These are phyloP conservation scores for Taphrina sp. DNA, from an alignment of 1,139 yeast species.

Conservation along the genomic window DNA sequence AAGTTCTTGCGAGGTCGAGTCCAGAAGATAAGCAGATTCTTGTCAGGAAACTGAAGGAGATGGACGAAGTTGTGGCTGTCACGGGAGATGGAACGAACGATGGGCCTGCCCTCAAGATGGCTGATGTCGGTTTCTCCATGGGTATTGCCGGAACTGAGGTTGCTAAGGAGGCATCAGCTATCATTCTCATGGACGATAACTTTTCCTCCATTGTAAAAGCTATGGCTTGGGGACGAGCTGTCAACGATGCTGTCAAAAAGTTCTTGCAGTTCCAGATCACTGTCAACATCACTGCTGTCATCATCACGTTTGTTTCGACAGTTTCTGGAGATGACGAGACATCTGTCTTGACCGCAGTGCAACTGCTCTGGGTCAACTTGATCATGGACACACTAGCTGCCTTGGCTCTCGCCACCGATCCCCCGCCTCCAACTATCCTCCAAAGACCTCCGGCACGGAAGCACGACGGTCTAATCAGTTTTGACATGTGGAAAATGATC, in stretches of 20 bases:
- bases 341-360: constrained; percentile 94
- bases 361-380: constrained; percentile 92
- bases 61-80: constrained; percentile 94
- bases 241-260: constrained; percentile 87
- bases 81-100: constrained; percentile 98
- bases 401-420: constrained; percentile 94
- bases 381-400: constrained; percentile 99
- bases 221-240: constrained; percentile 99
- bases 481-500: constrained; percentile 98
- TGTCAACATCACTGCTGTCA: constrained; percentile 92
- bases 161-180: constrained; percentile 93
- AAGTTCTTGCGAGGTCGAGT: constrained; percentile 87
- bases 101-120: constrained; percentile 89
- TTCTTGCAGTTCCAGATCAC: constrained; percentile 91
- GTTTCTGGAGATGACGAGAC: constrained; percentile 74
- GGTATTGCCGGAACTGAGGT: constrained; percentile 93
- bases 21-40: constrained; percentile 91
- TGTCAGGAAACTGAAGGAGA: constrained; percentile 73
- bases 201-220: constrained; percentile 94
- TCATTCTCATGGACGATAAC: constrained; percentile 91
- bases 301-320: constrained; percentile 88
- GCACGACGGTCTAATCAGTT: constrained; percentile 72
- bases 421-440: constrained; percentile 79
- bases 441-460: constrained; percentile 85
- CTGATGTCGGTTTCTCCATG: constrained; percentile 93